These are phyloP conservation scores for Garcia nutans DNA, from an alignment of 345 rosid species.

Conservation along the genomic window DNA sequence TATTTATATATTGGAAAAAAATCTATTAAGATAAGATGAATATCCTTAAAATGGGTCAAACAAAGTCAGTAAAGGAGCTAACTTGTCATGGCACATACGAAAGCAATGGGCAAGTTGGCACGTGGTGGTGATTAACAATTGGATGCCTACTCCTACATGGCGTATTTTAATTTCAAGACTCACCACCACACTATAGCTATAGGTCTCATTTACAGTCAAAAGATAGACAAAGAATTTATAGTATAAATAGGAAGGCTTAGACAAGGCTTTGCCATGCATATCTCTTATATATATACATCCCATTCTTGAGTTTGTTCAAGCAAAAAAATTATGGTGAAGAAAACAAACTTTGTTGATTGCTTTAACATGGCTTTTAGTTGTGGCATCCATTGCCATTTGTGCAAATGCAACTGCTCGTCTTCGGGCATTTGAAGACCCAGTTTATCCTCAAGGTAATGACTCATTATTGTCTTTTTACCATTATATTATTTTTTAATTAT, in stretches of 20 bases:
- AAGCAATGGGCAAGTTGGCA: too few species aligned
- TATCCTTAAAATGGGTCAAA: too few species aligned
- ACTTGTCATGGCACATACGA: too few species aligned
- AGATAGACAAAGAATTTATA: neutral
- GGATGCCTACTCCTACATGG: too few species aligned
- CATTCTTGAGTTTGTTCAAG: neutral
- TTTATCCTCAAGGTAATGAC: conserved; percentile 27
- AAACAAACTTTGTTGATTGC: conserved; percentile 19
- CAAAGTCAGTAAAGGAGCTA: too few species aligned
- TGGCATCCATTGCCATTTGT: conserved; percentile 21
- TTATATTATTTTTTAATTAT: too few species aligned
- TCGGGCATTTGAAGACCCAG: conserved; percentile 15
- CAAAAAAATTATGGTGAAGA: conserved; percentile 20
- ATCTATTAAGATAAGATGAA: too few species aligned
- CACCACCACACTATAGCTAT: too few species aligned
- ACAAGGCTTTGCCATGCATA: neutral
- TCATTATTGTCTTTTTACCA: neutral
- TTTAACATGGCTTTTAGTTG: conserved; percentile 23
- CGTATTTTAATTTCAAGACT: too few species aligned
- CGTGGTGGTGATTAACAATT: too few species aligned
- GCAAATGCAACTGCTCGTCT: conserved; percentile 29
- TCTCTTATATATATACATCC: too few species aligned
- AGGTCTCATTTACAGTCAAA: neutral
- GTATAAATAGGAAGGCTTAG: conserved; percentile 15
- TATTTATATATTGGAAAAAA: too few species aligned